Conservation (phyloP, 2,329 filamentous ascomycete genomes). For the Colletotrichum lindemuthianum region DNA sequence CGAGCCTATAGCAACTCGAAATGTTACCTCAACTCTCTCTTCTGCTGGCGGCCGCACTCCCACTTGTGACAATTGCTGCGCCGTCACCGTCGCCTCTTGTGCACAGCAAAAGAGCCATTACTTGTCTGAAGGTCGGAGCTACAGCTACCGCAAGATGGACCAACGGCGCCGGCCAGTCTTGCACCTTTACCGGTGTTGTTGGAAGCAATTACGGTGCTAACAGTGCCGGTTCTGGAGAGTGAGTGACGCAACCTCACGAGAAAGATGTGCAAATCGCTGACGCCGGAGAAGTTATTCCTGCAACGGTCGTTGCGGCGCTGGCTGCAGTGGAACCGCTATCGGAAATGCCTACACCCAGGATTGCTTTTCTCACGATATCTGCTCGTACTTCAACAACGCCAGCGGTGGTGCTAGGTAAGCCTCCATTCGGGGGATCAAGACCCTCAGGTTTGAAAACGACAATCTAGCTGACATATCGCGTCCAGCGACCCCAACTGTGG, state of each 20-base stretch:
- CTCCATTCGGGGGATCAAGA: background rate
- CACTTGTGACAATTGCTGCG: constrained; percentile 26
- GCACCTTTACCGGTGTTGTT: constrained; percentile 55
- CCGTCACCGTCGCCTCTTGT: constrained; percentile 19
- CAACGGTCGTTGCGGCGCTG: constrained; percentile 59
- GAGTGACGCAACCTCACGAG: constrained; percentile 33
- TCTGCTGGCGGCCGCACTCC: constrained; percentile 25
- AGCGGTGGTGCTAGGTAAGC: constrained; percentile 56
- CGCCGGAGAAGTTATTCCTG: constrained; percentile 53
- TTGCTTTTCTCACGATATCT: constrained; percentile 61
- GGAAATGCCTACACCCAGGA: constrained; percentile 62
- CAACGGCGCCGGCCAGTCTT: constrained; percentile 52
- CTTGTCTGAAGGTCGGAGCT: constrained; percentile 50
- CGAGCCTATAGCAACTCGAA: too few relatives aligned
- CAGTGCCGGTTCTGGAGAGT: constrained; percentile 53
- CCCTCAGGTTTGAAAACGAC: background rate
- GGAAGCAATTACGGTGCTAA: constrained; percentile 60
- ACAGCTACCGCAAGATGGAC: constrained; percentile 59
- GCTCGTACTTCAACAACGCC: constrained; percentile 60
- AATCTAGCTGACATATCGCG: constrained; percentile 1
- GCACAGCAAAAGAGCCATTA: constrained; percentile 44
- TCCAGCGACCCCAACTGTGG: constrained; percentile 59
- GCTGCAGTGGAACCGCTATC: constrained; percentile 53
- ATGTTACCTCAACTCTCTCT: constrained; percentile 31
- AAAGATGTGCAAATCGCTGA: background rate